These are phyloP conservation scores for Porcisia hertigi DNA, from an alignment of 208 protist genomes.

Conservation along the genomic window DNA sequence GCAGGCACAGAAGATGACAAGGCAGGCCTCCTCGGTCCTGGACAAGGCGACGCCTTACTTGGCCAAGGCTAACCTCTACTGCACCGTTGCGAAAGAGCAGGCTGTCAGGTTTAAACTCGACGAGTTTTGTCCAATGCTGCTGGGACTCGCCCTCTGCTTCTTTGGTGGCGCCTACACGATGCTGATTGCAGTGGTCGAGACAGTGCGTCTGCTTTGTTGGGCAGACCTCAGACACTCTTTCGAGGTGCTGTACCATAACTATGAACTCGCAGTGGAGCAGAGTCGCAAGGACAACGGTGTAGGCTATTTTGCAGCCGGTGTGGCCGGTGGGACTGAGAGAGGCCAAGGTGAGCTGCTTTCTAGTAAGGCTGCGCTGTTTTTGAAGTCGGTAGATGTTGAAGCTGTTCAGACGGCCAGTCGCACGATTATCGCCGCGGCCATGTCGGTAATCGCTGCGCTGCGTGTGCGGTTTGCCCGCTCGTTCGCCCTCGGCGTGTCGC, in stretches of 20 bases:
- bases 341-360: constrained; percentile 44
- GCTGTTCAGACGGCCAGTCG: constrained; percentile 40
- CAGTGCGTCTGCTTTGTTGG: constrained; percentile 74
- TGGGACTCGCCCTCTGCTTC: constrained; percentile 77
- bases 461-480: constrained; percentile 51
- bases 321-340: constrained; percentile 56
- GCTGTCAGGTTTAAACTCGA: constrained; percentile 32
- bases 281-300: constrained; percentile 56
- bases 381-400: constrained; percentile 63
- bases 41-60: constrained; percentile 30
- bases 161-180: constrained; percentile 82
- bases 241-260: constrained; percentile 60
- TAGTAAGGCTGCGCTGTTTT: constrained; percentile 56
- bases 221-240: constrained; percentile 47
- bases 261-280: constrained; percentile 50
- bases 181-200: constrained; percentile 71
- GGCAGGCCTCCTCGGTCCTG: constrained; percentile 25
- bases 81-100: constrained; percentile 16
- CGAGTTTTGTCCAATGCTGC: constrained; percentile 48
- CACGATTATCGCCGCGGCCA: constrained; percentile 40
- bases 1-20: constrained; percentile 22
- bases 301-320: constrained; percentile 27
- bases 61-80: constrained; percentile 23
- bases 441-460: constrained; percentile 72
- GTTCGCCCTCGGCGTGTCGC: constrained; percentile 59